Percentiles rank a stretch among this genome's conserved stretches.
Evolutionary conservation across 257 asterid species (phyloP).

Genomic region (Petunia axillaris): DNA sequence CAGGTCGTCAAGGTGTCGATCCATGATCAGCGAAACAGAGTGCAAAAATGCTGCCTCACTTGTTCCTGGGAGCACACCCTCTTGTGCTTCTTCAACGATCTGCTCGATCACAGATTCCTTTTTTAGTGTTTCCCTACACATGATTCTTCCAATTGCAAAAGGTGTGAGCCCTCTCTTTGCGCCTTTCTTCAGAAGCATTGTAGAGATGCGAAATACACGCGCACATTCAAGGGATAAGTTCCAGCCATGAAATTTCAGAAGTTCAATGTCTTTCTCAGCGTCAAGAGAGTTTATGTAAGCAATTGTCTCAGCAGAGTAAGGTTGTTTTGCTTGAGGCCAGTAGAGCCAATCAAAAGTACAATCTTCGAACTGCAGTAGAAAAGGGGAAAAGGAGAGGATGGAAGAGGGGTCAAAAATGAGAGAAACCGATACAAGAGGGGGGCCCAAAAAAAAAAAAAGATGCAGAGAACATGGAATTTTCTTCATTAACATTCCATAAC

Average conservation of each 20-base stretch:
- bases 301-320: conserved; percentile 51
- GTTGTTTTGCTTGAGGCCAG: conserved; percentile 78
- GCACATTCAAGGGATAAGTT: conserved; percentile 53
- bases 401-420: neutral
- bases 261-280: conserved; percentile 66
- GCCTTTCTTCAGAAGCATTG: conserved; percentile 80
- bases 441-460: neutral
- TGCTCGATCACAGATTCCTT: conserved; percentile 60
- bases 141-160: conserved; percentile 61
- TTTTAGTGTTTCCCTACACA: conserved; percentile 68
- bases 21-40: conserved; percentile 54
- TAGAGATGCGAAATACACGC: conserved; percentile 59
- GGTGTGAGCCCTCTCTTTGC: conserved; percentile 67
- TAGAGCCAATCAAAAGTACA: conserved; percentile 86
- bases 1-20: conserved; percentile 50
- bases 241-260: conserved; percentile 69
- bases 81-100: conserved; percentile 62
- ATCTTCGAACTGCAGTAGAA: conserved; percentile 61
- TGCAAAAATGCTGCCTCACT: conserved; percentile 64
- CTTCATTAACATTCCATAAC: conserved; percentile 12
- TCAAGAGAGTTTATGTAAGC: conserved; percentile 66
- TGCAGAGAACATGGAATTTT: neutral
- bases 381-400: conserved; percentile 10
- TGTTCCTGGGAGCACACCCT: conserved; percentile 53
- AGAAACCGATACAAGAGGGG: neutral